phyloP scores from a whole-genome alignment of 176 grass and related monocot species.

The Puccinellia tenuiflora region DNA sequence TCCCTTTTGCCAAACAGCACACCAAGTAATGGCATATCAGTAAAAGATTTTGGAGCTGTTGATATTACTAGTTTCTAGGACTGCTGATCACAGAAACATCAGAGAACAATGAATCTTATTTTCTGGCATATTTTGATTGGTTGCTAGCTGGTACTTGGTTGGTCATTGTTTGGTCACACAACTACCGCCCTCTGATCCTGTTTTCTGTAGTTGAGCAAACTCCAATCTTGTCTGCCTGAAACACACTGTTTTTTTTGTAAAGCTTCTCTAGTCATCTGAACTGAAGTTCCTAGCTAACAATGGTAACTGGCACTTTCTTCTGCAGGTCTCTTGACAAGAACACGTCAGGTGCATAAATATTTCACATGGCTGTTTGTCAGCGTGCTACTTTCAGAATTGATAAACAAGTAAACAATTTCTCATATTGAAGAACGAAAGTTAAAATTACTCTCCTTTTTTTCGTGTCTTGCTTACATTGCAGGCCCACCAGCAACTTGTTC shows the following conservation, averaged over 20 bases:
- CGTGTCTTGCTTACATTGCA: slow-evolving; percentile 14
- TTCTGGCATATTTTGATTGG: neutral
- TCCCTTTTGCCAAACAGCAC: neutral
- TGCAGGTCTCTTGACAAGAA: slow-evolving; percentile 68
- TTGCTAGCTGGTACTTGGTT: slow-evolving; percentile 7
- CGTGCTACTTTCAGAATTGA: neutral
- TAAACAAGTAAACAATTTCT: neutral
- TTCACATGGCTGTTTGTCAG: neutral
- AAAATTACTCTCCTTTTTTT: neutral
- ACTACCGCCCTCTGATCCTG: neutral
- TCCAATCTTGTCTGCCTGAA: neutral
- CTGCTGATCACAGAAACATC: neutral
- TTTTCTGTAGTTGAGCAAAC: slow-evolving; percentile 28
- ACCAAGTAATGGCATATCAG: neutral
- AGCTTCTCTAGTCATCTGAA: neutral
- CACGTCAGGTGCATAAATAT: slow-evolving; percentile 42
- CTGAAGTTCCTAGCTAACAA: slow-evolving; percentile 24
- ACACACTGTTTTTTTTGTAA: neutral
- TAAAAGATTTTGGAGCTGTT: slow-evolving; percentile 9
- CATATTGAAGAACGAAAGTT: neutral
- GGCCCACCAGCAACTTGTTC: slow-evolving; percentile 64
- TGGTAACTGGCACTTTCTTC: slow-evolving; percentile 23
- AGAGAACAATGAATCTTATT: neutral
- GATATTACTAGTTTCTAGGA: neutral
- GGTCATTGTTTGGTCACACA: neutral